phyloP scores from a whole-genome alignment of 1,284 basidiomycete genomes.

The Wallemia ichthyophaga region DNA sequence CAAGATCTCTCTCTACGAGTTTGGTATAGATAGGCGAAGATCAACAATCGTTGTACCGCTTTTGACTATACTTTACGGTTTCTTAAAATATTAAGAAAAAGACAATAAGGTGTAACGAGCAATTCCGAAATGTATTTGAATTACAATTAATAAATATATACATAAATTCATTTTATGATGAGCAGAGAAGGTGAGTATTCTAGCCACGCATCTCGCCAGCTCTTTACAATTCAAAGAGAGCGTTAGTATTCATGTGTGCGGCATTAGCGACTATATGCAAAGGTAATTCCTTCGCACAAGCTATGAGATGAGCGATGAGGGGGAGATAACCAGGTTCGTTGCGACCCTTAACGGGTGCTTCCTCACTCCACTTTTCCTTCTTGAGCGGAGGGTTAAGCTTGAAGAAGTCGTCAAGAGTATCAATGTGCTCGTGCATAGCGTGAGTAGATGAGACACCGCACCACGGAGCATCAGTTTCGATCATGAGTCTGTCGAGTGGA shows the following conservation, averaged over 20 bases:
- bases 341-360: slow-evolving; percentile 42
- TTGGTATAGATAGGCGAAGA: too few relatives aligned
- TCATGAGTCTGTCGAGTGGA: slow-evolving; percentile 31
- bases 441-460: slow-evolving; percentile 48
- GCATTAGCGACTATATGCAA: not conserved
- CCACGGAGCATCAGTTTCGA: slow-evolving; percentile 61
- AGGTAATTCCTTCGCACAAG: not conserved
- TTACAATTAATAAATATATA: too few relatives aligned
- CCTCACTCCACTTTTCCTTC: slow-evolving; percentile 33
- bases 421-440: slow-evolving; percentile 31
- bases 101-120: too few relatives aligned
- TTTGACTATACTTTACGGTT: too few relatives aligned
- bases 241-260: not conserved
- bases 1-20: too few relatives aligned
- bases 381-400: slow-evolving; percentile 25
- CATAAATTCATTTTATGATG: too few relatives aligned
- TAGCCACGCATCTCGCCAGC: too few relatives aligned
- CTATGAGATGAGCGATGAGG: not conserved
- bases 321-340: slow-evolving; percentile 29
- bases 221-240: not conserved
- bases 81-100: too few relatives aligned
- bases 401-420: slow-evolving; percentile 22
- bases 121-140: too few relatives aligned
- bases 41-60: too few relatives aligned
- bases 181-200: too few relatives aligned